These are phyloP conservation scores for Ustilago nuda DNA, from an alignment of 1,284 basidiomycete species.

Conservation along the genomic window DNA sequence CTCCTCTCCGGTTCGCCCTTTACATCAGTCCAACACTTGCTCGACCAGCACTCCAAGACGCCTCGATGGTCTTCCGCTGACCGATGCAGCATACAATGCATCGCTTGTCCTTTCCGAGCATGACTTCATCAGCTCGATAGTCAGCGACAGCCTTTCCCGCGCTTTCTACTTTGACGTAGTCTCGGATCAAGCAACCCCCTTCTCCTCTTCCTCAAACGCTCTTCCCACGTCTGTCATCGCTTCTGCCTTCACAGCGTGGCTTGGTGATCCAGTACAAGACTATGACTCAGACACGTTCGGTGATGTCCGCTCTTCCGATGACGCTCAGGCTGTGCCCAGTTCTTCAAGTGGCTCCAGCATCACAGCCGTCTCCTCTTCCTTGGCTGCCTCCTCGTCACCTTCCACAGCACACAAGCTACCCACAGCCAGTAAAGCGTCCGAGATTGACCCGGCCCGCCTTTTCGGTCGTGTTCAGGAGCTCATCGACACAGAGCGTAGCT, in stretches of 20 bases:
- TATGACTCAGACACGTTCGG: conserved; percentile 28
- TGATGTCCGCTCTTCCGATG: not conserved
- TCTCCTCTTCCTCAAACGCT: conserved; percentile 15
- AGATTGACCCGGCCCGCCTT: conserved; percentile 39
- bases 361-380: conserved; percentile 46
- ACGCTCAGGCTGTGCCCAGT: conserved; percentile 24
- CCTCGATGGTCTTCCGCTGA: conserved; percentile 13
- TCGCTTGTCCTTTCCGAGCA: conserved; percentile 13
- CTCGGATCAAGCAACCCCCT: conserved; percentile 32
- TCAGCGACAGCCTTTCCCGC: conserved; percentile 46
- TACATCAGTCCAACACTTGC: conserved; percentile 6
- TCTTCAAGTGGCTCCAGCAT: conserved; percentile 60
- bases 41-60: conserved; percentile 13
- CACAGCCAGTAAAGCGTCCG: conserved; percentile 6
- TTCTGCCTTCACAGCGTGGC: conserved; percentile 46
- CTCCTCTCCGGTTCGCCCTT: conserved; percentile 16
- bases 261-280: conserved; percentile 55
- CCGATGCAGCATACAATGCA: conserved; percentile 3
- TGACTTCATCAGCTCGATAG: conserved; percentile 32
- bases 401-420: not conserved
- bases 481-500: conserved; percentile 66
- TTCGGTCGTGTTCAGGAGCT: conserved; percentile 60
- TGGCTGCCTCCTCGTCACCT: conserved; percentile 13
- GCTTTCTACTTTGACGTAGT: conserved; percentile 57
- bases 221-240: conserved; percentile 11